Percentiles rank a stretch among this genome's conserved stretches.
Conservation (phyloP, 768 basidiomycete genomes). For the Xanthoconium stramineum region DNA sequence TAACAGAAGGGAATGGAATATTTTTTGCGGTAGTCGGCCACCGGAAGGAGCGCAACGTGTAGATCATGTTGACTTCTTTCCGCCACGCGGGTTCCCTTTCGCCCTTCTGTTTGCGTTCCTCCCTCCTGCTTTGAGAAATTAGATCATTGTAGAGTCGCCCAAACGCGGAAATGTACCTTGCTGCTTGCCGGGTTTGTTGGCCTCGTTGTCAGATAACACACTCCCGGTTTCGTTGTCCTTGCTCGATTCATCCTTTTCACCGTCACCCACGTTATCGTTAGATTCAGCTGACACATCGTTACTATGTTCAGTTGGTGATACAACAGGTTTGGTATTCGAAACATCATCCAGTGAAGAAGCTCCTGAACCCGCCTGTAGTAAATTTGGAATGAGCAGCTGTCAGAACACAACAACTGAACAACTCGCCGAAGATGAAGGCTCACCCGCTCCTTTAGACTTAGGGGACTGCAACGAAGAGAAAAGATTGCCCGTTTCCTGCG, state of each 20-base stretch:
- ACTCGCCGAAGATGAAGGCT: conserved; percentile 34
- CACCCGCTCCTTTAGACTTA: conserved; percentile 24
- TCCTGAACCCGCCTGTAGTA: conserved; percentile 13
- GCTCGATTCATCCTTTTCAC: conserved; percentile 26
- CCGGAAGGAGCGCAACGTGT: conserved; percentile 1
- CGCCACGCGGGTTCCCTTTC: not conserved
- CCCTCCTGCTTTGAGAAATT: conserved; percentile 1
- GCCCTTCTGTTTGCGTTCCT: not conserved
- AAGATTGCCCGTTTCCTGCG: not conserved
- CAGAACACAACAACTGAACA: conserved; percentile 19
- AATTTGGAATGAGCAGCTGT: conserved; percentile 28
- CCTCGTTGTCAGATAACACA: conserved; percentile 22
- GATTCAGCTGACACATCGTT: conserved; percentile 23
- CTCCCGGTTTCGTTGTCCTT: conserved; percentile 21
- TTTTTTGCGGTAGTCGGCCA: conserved; percentile 5
- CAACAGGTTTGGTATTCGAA: conserved; percentile 23
- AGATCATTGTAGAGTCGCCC: conserved; percentile 1
- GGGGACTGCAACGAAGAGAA: not conserved
- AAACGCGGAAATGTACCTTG: conserved; percentile 13
- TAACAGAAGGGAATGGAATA: not conserved
- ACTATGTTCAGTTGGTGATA: conserved; percentile 26
- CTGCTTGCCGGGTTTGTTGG: not conserved
- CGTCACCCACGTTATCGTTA: conserved; percentile 21
- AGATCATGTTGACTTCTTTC: not conserved
- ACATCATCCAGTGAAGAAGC: conserved; percentile 10